A percentile compares a stretch with the other conserved stretches of the same genome.
Evolutionary conservation across 257 asterid species (phyloP).

Genomic region (Parsonsia alboflavescens): DNA sequence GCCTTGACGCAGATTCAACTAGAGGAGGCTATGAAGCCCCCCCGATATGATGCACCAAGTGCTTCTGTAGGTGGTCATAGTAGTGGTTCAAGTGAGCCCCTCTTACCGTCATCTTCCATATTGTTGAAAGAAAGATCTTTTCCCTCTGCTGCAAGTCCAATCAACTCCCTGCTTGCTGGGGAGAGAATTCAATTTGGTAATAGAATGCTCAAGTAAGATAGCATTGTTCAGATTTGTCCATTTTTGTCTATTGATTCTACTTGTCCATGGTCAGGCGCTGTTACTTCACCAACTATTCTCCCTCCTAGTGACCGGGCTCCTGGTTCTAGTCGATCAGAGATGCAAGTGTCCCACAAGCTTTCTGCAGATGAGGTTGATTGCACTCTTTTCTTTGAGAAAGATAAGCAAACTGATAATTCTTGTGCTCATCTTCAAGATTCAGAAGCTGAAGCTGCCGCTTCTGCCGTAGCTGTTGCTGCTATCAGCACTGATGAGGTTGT

Average conservation of each 20-base stretch:
- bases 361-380: constrained; percentile 50
- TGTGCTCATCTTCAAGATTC: constrained; percentile 55
- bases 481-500: constrained; percentile 67
- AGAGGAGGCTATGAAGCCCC: constrained; percentile 88
- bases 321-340: constrained; percentile 71
- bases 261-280: constrained; percentile 58
- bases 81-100: constrained; percentile 45
- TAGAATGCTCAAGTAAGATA: not conserved
- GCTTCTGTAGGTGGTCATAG: constrained; percentile 64
- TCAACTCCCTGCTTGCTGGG: constrained; percentile 89
- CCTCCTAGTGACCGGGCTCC: constrained; percentile 72
- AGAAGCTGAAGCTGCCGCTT: constrained; percentile 93
- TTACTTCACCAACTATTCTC: constrained; percentile 82
- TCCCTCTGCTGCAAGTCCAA: constrained; percentile 72
- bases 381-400: constrained; percentile 57
- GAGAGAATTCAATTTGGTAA: constrained; percentile 97
- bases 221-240: not conserved
- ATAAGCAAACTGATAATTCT: constrained; percentile 48
- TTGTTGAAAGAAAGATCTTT: constrained; percentile 59
- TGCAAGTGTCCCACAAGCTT: constrained; percentile 51
- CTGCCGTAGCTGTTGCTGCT: constrained; percentile 94
- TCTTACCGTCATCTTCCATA: constrained; percentile 51
- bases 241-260: constrained; percentile 12
- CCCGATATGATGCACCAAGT: constrained; percentile 49
- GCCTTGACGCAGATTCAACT: constrained; percentile 82